Base-by-base conservation (phyloP, 2,329 filamentous ascomycete genomes). In the Ascochyta lentis region DNA sequence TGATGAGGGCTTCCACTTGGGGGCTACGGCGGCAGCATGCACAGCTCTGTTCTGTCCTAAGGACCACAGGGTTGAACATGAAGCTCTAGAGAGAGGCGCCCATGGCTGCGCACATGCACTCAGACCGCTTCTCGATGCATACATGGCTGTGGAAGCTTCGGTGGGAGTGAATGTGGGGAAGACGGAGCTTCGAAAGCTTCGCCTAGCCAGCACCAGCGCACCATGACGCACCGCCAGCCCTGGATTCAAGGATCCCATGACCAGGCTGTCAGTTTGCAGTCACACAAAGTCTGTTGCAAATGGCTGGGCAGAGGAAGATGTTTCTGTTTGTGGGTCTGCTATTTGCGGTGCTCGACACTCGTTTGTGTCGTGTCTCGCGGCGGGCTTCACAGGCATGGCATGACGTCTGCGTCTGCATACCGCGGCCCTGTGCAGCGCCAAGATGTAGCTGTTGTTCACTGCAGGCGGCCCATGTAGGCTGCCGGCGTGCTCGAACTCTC, bases 1-100 rank as follows among this genome's bases (percentile, higher is more conserved):
- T 19, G 81, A 81, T 35, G 83, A 83, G 41, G 84, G 84, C 46
- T 84, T 76, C 84, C 84, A 87, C 68, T 81, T 79, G 2, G 84
- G 84, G 44, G 80, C 80, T 26, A 68, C 67, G 42, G 71, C 68
- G 47, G 69, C 60, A 19, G 65, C 68, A 53, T 73, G 69, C 4
- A 57, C 64, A 39, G 33, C 50, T 55, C 65, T 64, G 5, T 34
- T 37, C 2, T 37, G 56, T 10, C 24, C 4, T 1, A 31, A n/a
- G 37, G 26, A 13, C 19, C 3, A 22, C 22, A 48, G 35, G 8
- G 38, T 10, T 12, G 29, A 43, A 43, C n/a, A 27, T 34, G 51
- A 45, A 68, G 61, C 63, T 65, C 46, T 48, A 53, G 15, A 7
- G 19, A 42, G 23, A 39, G 24, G 19, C 33, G 4, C 8, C 34